Evolutionary conservation across 345 rosid species (phyloP).

Genomic region (Gossypium herbaceum): DNA sequence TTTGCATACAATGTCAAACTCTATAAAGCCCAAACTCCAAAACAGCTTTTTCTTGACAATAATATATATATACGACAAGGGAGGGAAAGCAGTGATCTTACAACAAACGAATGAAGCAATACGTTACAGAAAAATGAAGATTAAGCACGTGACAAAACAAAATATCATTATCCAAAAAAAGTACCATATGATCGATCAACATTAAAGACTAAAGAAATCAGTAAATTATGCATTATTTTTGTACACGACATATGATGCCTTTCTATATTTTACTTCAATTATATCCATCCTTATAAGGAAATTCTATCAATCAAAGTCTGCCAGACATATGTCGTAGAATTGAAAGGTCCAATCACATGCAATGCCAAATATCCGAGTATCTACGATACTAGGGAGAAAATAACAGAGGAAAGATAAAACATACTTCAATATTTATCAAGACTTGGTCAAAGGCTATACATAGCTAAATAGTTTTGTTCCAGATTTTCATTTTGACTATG

Average conservation of each 20-base stretch:
- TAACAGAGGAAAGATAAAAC: background rate
- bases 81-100: background rate
- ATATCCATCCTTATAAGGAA: background rate
- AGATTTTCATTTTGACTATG: background rate
- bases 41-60: background rate
- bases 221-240: background rate
- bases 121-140: background rate
- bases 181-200: background rate
- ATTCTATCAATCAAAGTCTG: background rate
- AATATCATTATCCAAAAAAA: background rate
- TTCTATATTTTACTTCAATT: slow-evolving; percentile 1
- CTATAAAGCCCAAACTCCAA: background rate
- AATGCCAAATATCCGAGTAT: background rate
- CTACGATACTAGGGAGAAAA: background rate
- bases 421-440: background rate
- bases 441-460: background rate
- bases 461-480: background rate
- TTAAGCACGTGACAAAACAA: background rate
- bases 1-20: slow-evolving; percentile 20
- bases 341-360: background rate
- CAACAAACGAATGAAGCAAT: background rate
- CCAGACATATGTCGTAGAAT: background rate
- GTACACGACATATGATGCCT: background rate
- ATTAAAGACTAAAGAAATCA: background rate
- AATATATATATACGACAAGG: background rate